phyloP scores from a whole-genome alignment of 2,329 filamentous ascomycete genomes.

The Hypoxylon sp. region DNA sequence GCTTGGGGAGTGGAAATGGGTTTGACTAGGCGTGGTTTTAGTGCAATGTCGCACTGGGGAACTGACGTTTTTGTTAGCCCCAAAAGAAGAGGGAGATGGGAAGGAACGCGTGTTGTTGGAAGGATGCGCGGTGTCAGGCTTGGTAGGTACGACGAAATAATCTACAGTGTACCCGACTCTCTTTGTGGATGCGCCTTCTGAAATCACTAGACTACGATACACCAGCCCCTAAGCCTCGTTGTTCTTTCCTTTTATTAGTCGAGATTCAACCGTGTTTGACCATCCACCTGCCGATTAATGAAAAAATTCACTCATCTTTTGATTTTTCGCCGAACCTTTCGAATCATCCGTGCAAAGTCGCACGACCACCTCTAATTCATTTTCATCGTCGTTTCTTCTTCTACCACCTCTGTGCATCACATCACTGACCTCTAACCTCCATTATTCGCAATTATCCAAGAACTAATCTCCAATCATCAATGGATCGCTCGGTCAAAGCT shows the following conservation, averaged over 20 bases:
- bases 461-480: slow-evolving; percentile 22
- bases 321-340: slow-evolving; percentile 9
- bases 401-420: neutral
- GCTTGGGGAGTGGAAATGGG: slow-evolving; percentile 26
- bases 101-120: slow-evolving; percentile 42
- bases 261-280: slow-evolving; percentile 13
- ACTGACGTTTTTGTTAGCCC: slow-evolving; percentile 39
- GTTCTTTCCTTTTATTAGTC: slow-evolving; percentile 22
- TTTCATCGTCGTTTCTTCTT: slow-evolving; percentile 3
- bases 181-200: slow-evolving; percentile 6
- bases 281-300: slow-evolving; percentile 11
- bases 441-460: neutral
- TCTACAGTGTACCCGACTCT: neutral
- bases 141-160: slow-evolving; percentile 17
- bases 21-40: slow-evolving; percentile 28
- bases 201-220: slow-evolving; percentile 16
- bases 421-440: neutral
- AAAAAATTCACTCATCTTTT: slow-evolving; percentile 22
- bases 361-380: slow-evolving; percentile 10
- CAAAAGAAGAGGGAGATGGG: slow-evolving; percentile 29
- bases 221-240: slow-evolving; percentile 14
- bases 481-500: slow-evolving; percentile 52
- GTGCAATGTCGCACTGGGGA: slow-evolving; percentile 30
- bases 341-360: neutral
- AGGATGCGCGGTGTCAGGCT: slow-evolving; percentile 31